A percentile compares a stretch with the other conserved stretches of the same genome.
These are phyloP conservation scores for Rhododendron simsii DNA, from an alignment of 148 eudicot genomes.

Conservation along the genomic window DNA sequence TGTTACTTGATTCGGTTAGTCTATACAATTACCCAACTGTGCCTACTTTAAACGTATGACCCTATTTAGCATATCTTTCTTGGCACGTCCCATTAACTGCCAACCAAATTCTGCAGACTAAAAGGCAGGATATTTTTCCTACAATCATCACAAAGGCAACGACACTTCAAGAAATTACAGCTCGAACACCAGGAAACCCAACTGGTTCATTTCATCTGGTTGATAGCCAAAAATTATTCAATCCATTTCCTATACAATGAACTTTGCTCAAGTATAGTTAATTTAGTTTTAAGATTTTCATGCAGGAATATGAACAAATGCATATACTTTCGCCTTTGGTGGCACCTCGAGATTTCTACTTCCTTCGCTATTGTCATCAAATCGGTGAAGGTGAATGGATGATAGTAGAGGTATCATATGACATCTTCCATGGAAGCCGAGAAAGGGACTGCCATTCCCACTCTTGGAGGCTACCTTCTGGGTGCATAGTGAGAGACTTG, in stretches of 20 bases:
- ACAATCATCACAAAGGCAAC: constrained; percentile 35
- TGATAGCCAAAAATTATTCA: neutral
- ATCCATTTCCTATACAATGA: neutral
- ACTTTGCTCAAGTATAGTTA: neutral
- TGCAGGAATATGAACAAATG: constrained; percentile 45
- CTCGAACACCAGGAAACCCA: constrained; percentile 22
- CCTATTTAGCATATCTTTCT: neutral
- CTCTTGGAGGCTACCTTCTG: constrained; percentile 56
- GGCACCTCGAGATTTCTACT: constrained; percentile 36
- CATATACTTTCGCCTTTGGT: constrained; percentile 47
- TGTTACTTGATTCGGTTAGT: constrained; percentile 37
- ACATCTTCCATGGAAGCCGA: constrained; percentile 12
- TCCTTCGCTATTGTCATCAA: constrained; percentile 40
- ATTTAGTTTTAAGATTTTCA: neutral
- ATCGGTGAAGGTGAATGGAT: constrained; percentile 34
- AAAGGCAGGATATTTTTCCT: constrained; percentile 48
- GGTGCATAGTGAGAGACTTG: constrained; percentile 44
- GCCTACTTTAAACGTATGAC: neutral
- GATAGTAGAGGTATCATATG: constrained; percentile 41
- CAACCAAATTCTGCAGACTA: constrained; percentile 27
- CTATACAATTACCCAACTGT: neutral
- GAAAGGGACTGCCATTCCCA: constrained; percentile 16
- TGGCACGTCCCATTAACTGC: neutral
- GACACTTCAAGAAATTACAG: constrained; percentile 28
- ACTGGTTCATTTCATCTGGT: constrained; percentile 47